phyloP scores from a whole-genome alignment of 768 basidiomycete genomes.

The Serendipita sp. region DNA sequence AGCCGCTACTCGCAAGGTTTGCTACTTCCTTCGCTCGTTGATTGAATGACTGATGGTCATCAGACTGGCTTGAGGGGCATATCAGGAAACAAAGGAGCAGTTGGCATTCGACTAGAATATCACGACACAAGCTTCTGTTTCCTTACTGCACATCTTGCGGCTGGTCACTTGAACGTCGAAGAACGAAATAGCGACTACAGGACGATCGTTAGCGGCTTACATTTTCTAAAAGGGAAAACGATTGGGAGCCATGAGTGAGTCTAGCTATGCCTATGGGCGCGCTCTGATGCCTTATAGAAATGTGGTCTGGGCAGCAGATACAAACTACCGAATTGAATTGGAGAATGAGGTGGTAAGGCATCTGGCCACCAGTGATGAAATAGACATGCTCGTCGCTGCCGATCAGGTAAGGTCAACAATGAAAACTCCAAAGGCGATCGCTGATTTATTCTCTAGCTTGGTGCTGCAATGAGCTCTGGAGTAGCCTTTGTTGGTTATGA shows the following conservation, averaged over 20 bases:
- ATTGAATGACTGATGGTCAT: not conserved
- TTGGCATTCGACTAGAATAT: slow-evolving; percentile 83
- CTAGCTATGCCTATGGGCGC: not conserved
- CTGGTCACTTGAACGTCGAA: slow-evolving; percentile 79
- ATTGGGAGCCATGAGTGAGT: slow-evolving; percentile 82
- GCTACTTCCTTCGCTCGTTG: slow-evolving; percentile 7
- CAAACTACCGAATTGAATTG: slow-evolving; percentile 85
- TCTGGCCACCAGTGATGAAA: slow-evolving; percentile 45
- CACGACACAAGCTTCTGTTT: slow-evolving; percentile 89
- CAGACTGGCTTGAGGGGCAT: slow-evolving; percentile 84
- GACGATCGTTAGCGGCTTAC: slow-evolving; percentile 69
- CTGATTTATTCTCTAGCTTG: slow-evolving; percentile 32
- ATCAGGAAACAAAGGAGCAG: slow-evolving; percentile 95
- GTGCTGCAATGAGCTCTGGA: slow-evolving; percentile 49
- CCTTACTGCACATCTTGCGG: slow-evolving; percentile 87
- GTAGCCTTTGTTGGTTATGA: slow-evolving; percentile 67
- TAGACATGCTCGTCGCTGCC: slow-evolving; percentile 55
- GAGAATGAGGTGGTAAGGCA: slow-evolving; percentile 65
- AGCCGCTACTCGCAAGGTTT: slow-evolving; percentile 78
- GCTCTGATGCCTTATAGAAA: slow-evolving; percentile 36
- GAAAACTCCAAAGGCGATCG: not conserved
- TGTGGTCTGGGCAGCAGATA: slow-evolving; percentile 86
- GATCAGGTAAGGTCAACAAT: slow-evolving; percentile 58
- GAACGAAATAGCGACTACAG: slow-evolving; percentile 86
- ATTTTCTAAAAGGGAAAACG: slow-evolving; percentile 78